phyloP scores from a whole-genome alignment of 2,329 filamentous ascomycete species.

The Calonectria henricotiae region DNA sequence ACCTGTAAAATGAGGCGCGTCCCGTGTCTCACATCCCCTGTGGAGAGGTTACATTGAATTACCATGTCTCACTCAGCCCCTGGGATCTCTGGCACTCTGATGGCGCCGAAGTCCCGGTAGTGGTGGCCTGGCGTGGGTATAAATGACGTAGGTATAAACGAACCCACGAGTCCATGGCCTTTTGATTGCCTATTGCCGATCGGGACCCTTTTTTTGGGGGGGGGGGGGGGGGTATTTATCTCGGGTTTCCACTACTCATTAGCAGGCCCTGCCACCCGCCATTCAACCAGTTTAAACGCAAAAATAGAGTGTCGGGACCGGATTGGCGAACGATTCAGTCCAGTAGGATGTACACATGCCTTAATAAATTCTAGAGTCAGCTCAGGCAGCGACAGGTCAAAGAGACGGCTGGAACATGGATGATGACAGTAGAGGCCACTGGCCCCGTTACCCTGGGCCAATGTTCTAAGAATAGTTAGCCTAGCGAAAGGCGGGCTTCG shows the following conservation, averaged over 20 bases:
- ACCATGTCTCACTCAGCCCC: constrained; percentile 6
- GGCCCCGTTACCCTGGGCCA: constrained; percentile 14
- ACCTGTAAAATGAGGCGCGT: neutral
- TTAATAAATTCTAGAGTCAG: neutral
- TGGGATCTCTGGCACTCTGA: constrained; percentile 4
- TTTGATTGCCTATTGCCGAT: constrained; percentile 3
- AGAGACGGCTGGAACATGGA: neutral
- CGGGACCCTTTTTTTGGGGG: constrained; percentile 9
- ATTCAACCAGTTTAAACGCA: neutral
- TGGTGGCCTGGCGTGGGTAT: neutral
- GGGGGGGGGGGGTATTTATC: neutral
- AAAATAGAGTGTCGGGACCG: constrained; percentile 21
- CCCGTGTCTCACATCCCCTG: constrained; percentile 16
- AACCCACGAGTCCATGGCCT: neutral
- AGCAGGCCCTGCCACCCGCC: neutral
- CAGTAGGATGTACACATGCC: neutral
- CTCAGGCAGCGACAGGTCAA: neutral
- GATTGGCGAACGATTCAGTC: neutral
- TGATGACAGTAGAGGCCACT: neutral
- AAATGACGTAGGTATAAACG: neutral
- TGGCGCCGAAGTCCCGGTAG: neutral
- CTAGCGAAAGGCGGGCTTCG: constrained; percentile 8
- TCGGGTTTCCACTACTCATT: neutral
- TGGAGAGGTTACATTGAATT: constrained; percentile 15
- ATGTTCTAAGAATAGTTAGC: constrained; percentile 17